These are phyloP conservation scores for Cyanophora paradoxa DNA, from an alignment of 78 protist genomes.

Conservation along the genomic window DNA sequence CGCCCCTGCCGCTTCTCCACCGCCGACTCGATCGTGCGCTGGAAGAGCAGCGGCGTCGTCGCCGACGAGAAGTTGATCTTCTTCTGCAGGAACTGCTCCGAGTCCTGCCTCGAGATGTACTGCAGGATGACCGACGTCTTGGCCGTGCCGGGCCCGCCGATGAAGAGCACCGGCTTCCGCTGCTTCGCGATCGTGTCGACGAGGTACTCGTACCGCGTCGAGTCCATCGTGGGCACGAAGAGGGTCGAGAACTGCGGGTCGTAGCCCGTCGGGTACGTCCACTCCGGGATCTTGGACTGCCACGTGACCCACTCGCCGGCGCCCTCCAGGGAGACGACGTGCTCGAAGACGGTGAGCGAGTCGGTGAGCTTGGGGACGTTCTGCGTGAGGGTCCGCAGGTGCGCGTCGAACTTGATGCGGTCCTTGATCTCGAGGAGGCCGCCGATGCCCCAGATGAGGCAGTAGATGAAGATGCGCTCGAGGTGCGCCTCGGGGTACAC, in stretches of 20 bases:
- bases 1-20: slow-evolving; percentile 71
- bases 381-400: neutral
- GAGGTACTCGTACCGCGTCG: slow-evolving; percentile 43
- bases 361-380: slow-evolving; percentile 2
- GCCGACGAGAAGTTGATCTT: slow-evolving; percentile 62
- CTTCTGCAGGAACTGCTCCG: slow-evolving; percentile 29
- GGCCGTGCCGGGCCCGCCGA: slow-evolving; percentile 84
- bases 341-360: slow-evolving; percentile 58
- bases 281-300: slow-evolving; percentile 30
- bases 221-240: slow-evolving; percentile 77
- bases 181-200: slow-evolving; percentile 1
- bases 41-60: slow-evolving; percentile 60
- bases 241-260: slow-evolving; percentile 41
- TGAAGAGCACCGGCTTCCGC: slow-evolving; percentile 32
- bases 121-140: slow-evolving; percentile 62
- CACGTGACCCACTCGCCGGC: slow-evolving; percentile 61
- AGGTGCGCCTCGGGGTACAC: slow-evolving; percentile 5
- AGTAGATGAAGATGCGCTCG: slow-evolving; percentile 48
- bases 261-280: slow-evolving; percentile 31
- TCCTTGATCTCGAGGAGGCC: slow-evolving; percentile 64
- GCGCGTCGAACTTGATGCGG: slow-evolving; percentile 39
- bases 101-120: slow-evolving; percentile 21
- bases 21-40: slow-evolving; percentile 49
- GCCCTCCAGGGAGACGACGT: slow-evolving; percentile 34
- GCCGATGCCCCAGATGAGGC: slow-evolving; percentile 67